Evolutionary conservation across 2,329 filamentous ascomycete species (phyloP), one percentile per base, ranked within the genome.

Genomic region (Neofusicoccum umdonicola): DNA sequence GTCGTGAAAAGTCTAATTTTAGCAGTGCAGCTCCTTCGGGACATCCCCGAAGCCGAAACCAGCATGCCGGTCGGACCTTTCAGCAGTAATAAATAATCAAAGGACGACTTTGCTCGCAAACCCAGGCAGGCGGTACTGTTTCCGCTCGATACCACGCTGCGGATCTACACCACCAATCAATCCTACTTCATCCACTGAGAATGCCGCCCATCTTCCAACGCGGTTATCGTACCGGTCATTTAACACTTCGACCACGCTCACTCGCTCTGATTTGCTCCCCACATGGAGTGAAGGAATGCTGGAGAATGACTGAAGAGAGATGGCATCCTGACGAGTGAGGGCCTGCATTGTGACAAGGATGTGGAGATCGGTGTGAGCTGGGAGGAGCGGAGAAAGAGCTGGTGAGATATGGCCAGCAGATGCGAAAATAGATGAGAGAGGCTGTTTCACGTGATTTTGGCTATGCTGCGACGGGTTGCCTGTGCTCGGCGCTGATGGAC

Each of bases 231-330:
- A 72, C 58, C 79, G 68, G 72, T 83, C 81, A 39, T 70, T 69
- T 65, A 83, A n/a, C 12, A 83, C 73, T 68, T 83, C 81, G 2
- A 82, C 37, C 27, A 82, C 78, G 56, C 70, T 70, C 67, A 72
- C 70, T 61, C 74, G 67, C 5, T 69, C 68, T 27, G 68, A 67
- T 65, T 57, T 65, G 56, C 60, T 56, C 2, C 61, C 19, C 3
- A 4, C 12, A 15, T 45, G 15, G 15, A n/a, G 13, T 4, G 61
- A 15, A 42, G 39, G 3, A 3, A 12, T 5, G 5, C 37, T 13
- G 7, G 61, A 47, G 11, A 45, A 54, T 12, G 66, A 68, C 66
- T 77, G 77, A 17, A 72, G 67, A 6, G 69, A 68, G 44, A 66
- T 71, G 0, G 78, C 78, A 70, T 81, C 79, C 15, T 65, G 65